A percentile compares a stretch with the other conserved stretches of the same genome.
Conservation (phyloP, 345 rosid genomes). For the Eucalyptus coolabah region DNA sequence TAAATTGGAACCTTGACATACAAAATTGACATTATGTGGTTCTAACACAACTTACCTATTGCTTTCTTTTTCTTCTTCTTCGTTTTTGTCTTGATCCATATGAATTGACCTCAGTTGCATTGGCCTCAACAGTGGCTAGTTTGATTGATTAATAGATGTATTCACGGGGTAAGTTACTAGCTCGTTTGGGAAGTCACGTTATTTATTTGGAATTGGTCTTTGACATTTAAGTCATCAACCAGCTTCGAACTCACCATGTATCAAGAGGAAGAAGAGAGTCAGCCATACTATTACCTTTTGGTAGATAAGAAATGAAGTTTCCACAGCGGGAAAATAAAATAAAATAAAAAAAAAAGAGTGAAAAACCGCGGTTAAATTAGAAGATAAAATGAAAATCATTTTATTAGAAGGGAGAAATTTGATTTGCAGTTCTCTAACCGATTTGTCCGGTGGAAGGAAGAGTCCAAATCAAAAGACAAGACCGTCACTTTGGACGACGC, state of each 20-base stretch:
- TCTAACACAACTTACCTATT: not conserved
- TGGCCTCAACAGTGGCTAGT: not conserved
- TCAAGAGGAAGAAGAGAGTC: not conserved
- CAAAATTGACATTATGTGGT: not conserved
- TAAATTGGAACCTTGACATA: not conserved
- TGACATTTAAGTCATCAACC: not conserved
- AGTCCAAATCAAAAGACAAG: not conserved
- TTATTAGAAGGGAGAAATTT: not conserved
- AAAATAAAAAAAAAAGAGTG: too few species aligned
- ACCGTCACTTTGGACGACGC: accelerated
- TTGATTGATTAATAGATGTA: not conserved
- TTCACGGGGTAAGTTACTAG: not conserved
- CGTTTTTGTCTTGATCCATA: not conserved
- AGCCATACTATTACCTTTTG: not conserved
- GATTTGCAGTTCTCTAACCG: not conserved
- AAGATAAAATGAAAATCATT: not conserved
- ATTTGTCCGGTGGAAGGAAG: not conserved
- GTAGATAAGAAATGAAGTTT: not conserved
- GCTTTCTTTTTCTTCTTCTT: too few species aligned
- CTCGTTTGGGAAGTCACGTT: not conserved
- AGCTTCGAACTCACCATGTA: not conserved
- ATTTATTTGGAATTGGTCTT: not conserved
- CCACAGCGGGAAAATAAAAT: not conserved
- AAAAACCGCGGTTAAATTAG: not conserved
- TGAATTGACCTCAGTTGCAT: not conserved